phyloP scores from a whole-genome alignment of 1,139 yeast genomes.

The Magnusiomyces magnusii region DNA sequence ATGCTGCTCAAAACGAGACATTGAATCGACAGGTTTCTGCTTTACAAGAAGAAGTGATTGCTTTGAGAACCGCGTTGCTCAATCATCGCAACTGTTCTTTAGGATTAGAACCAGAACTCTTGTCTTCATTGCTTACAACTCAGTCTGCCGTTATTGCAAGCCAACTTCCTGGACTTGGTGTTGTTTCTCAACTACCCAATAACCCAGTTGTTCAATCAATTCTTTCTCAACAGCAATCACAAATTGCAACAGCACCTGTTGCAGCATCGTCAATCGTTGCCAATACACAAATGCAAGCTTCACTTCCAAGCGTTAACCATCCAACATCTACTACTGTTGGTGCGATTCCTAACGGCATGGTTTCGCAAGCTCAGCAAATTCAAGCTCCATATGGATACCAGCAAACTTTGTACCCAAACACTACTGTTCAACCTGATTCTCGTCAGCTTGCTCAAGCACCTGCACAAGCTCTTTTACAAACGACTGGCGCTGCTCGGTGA shows the following conservation, averaged over 20 bases:
- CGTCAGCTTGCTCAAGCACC: neutral
- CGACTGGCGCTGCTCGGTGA: neutral
- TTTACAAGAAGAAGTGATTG: slow-evolving; percentile 52
- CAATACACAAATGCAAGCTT: neutral
- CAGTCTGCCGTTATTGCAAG: neutral
- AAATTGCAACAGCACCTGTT: neutral
- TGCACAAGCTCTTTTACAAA: neutral
- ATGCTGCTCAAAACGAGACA: slow-evolving; percentile 63
- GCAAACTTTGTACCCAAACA: neutral
- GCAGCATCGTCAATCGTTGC: neutral
- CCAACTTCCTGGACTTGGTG: neutral
- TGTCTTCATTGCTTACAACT: slow-evolving; percentile 1
- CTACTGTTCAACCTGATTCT: neutral
- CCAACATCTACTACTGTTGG: neutral
- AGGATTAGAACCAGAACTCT: slow-evolving; percentile 8
- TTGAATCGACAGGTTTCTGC: slow-evolving; percentile 52
- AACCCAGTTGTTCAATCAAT: neutral
- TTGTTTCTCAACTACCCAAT: neutral
- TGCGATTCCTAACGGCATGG: neutral
- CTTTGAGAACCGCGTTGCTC: slow-evolving; percentile 38
- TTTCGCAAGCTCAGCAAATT: neutral
- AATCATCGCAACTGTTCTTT: slow-evolving; percentile 33
- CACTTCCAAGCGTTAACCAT: neutral
- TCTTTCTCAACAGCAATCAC: neutral
- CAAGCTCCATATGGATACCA: neutral